Percentiles rank a stretch among this genome's conserved stretches.
These are phyloP conservation scores for Mycena crocata DNA, from an alignment of 768 basidiomycete genomes.

Conservation along the genomic window DNA sequence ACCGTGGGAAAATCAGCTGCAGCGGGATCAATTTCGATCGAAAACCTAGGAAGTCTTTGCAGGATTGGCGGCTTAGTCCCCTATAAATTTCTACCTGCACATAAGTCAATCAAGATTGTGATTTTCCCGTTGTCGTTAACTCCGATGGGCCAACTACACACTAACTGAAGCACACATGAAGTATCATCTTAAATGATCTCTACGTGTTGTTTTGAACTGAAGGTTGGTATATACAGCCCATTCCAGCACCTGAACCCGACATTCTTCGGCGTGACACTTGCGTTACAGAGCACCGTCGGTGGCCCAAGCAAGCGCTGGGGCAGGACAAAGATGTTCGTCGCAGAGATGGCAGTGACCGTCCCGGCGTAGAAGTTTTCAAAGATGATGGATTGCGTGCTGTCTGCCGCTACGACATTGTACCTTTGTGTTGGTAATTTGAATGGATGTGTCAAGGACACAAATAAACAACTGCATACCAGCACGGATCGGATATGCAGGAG, in stretches of 20 bases:
- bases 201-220: too few species aligned
- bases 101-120: too few species aligned
- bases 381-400: constrained; percentile 30
- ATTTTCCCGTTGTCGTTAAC: too few species aligned
- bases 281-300: constrained; percentile 30
- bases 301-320: constrained; percentile 6
- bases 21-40: too few species aligned
- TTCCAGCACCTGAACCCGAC: constrained; percentile 33
- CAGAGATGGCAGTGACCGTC: constrained; percentile 21
- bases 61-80: too few species aligned
- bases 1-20: too few species aligned
- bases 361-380: constrained; percentile 28
- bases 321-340: constrained; percentile 13
- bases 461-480: constrained; percentile 10
- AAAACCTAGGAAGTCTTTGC: too few species aligned
- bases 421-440: not conserved
- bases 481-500: constrained; percentile 31
- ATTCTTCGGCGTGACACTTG: constrained; percentile 13
- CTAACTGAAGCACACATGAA: too few species aligned
- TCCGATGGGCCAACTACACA: too few species aligned
- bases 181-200: too few species aligned
- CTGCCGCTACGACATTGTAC: constrained; percentile 24
- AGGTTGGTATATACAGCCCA: constrained; percentile 28
- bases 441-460: too few species aligned
- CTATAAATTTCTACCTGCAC: too few species aligned